These are phyloP conservation scores for Aspergillus fumigatiaffinis DNA, from an alignment of 2,329 filamentous ascomycete species.

Conservation along the genomic window DNA sequence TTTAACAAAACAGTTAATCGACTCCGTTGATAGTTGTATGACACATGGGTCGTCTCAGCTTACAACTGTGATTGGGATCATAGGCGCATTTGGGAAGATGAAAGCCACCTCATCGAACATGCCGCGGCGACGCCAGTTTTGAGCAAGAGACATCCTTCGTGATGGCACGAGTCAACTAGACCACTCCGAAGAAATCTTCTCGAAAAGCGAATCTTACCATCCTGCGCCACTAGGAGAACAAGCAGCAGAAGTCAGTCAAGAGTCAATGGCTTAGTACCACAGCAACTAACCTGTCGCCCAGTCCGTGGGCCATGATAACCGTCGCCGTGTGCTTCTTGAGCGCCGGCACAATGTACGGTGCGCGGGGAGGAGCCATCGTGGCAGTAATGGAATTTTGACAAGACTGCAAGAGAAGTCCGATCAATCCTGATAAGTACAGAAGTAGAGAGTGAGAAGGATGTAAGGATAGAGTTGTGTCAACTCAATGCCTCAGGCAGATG, in stretches of 20 bases:
- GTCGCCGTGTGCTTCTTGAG: slow-evolving; percentile 84
- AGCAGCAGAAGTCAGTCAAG: slow-evolving; percentile 6
- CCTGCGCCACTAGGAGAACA: slow-evolving; percentile 42
- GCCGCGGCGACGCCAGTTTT: slow-evolving; percentile 77
- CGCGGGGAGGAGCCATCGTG: slow-evolving; percentile 43
- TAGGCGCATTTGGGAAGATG: slow-evolving; percentile 85
- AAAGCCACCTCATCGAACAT: slow-evolving; percentile 89
- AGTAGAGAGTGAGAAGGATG: neutral
- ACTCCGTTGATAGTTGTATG: neutral
- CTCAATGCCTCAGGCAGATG: neutral
- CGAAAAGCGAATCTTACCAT: slow-evolving; percentile 33
- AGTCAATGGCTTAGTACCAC: neutral
- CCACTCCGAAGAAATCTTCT: neutral
- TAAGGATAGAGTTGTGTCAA: neutral
- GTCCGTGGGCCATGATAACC: slow-evolving; percentile 88
- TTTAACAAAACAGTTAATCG: neutral
- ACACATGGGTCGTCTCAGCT: slow-evolving; percentile 25
- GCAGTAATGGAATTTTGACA: neutral
- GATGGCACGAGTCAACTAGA: neutral
- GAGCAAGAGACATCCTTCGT: slow-evolving; percentile 66
- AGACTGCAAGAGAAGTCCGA: neutral
- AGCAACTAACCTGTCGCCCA: slow-evolving; percentile 72
- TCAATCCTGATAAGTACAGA: neutral
- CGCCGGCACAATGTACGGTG: slow-evolving; percentile 71
- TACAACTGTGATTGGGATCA: slow-evolving; percentile 80